A percentile compares a stretch with the other conserved stretches of the same genome.
Evolutionary conservation across 148 eudicot genomes (phyloP).

Genomic region (Chenopodium formosanum): DNA sequence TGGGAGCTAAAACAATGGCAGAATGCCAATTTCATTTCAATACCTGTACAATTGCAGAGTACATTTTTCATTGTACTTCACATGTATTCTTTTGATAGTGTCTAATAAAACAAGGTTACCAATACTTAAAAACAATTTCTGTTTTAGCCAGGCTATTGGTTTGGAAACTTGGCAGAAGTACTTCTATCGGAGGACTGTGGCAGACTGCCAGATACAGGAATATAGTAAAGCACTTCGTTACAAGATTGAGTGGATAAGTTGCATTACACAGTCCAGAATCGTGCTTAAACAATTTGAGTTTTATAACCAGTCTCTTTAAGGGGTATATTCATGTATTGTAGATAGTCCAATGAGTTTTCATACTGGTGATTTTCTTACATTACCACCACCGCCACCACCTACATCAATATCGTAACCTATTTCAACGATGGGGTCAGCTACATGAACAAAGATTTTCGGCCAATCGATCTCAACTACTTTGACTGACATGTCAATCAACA

Average conservation of each 20-base stretch:
- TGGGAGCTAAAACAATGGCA: constrained; percentile 7
- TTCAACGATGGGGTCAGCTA: no score
- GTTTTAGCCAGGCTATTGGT: not conserved
- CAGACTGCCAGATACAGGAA: not conserved
- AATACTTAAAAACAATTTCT: no score
- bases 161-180: not conserved
- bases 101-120: not conserved
- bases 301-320: no score
- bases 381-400: not conserved
- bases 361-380: not conserved
- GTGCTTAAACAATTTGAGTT: no score
- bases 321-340: no score
- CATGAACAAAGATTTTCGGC: no score
- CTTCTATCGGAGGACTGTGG: not conserved
- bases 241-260: not conserved
- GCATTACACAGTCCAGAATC: not conserved
- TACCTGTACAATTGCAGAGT: not conserved
- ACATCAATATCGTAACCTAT: no score
- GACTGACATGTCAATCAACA: no score
- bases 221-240: not conserved
- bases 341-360: no score
- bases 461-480: no score
- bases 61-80: not conserved
- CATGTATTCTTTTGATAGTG: not conserved
- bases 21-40: constrained; percentile 12